These are phyloP conservation scores for Populus pruinosa DNA, from an alignment of 345 rosid genomes.

Conservation along the genomic window DNA sequence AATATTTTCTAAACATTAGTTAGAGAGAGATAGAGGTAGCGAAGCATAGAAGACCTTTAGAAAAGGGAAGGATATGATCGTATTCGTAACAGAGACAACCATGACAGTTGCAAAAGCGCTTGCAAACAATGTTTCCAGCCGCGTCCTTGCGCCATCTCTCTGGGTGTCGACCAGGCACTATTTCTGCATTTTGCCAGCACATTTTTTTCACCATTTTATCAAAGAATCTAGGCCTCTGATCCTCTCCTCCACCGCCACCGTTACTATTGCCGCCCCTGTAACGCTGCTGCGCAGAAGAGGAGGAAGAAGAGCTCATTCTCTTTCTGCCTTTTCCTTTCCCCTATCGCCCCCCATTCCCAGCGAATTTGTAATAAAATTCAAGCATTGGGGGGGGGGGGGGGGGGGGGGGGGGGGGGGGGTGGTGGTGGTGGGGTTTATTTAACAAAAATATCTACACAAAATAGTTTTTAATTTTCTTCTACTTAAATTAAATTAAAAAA, in stretches of 20 bases:
- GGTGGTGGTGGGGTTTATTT: too few species aligned
- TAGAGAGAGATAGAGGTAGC: background rate
- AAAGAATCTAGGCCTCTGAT: conserved; percentile 64
- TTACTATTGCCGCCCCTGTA: conserved; percentile 17
- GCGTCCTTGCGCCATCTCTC: conserved; percentile 96
- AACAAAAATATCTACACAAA: too few species aligned
- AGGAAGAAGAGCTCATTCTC: conserved; percentile 26
- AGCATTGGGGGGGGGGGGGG: too few species aligned
- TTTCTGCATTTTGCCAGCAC: conserved; percentile 78
- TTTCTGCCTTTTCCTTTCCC: background rate
- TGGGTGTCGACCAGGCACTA: conserved; percentile 83
- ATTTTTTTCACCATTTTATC: conserved; percentile 55
- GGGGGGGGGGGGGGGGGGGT: too few species aligned
- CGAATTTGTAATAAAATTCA: too few species aligned
- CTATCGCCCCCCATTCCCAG: too few species aligned
- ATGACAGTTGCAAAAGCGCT: conserved; percentile 76
- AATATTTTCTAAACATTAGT: background rate
- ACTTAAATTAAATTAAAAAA: too few species aligned
- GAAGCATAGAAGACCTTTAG: conserved; percentile 53
- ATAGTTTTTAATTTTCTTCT: too few species aligned
- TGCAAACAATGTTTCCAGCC: conserved; percentile 85
- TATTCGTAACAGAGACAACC: conserved; percentile 96
- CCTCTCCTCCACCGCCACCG: conserved; percentile 32
- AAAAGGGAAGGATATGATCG: conserved; percentile 85
- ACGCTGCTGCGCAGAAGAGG: conserved; percentile 25